Conservation (phyloP, 768 basidiomycete species). For the Butyriboletus loyo region DNA sequence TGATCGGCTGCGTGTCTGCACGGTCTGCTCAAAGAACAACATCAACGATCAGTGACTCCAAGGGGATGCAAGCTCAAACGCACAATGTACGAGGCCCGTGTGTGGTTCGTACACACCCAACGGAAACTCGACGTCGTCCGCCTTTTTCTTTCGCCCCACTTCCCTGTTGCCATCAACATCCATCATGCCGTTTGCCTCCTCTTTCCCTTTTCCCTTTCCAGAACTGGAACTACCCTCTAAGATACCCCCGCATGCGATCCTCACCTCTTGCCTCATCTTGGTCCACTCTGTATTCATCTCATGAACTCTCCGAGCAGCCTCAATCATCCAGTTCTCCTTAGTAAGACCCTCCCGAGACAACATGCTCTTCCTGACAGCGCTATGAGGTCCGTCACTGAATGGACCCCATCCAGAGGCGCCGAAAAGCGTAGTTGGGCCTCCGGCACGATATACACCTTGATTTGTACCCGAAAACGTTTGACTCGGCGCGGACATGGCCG, state of each 20-base stretch:
- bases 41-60: slow-evolving; percentile 3
- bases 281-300: slow-evolving; percentile 66
- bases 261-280: slow-evolving; percentile 51
- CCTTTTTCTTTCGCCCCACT: slow-evolving; percentile 23
- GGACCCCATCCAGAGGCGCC: slow-evolving; percentile 82
- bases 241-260: slow-evolving; percentile 51
- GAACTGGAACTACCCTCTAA: slow-evolving; percentile 32
- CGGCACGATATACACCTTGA: slow-evolving; percentile 81
- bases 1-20: slow-evolving; percentile 72
- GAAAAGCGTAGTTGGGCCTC: slow-evolving; percentile 91
- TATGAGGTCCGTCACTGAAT: slow-evolving; percentile 83
- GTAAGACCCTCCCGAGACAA: slow-evolving; percentile 77
- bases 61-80: slow-evolving; percentile 26
- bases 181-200: slow-evolving; percentile 30
- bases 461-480: slow-evolving; percentile 42
- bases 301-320: slow-evolving; percentile 63
- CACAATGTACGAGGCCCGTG: slow-evolving; percentile 70
- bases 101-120: slow-evolving; percentile 84
- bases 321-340: slow-evolving; percentile 91
- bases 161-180: slow-evolving; percentile 29
- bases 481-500: slow-evolving; percentile 30
- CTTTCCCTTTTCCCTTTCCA: slow-evolving; percentile 32
- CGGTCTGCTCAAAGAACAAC: slow-evolving; percentile 50
- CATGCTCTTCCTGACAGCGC: slow-evolving; percentile 77
- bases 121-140: slow-evolving; percentile 40